Base-by-base conservation (phyloP, 2,329 filamentous ascomycete species). In the Fusarium chaquense region DNA sequence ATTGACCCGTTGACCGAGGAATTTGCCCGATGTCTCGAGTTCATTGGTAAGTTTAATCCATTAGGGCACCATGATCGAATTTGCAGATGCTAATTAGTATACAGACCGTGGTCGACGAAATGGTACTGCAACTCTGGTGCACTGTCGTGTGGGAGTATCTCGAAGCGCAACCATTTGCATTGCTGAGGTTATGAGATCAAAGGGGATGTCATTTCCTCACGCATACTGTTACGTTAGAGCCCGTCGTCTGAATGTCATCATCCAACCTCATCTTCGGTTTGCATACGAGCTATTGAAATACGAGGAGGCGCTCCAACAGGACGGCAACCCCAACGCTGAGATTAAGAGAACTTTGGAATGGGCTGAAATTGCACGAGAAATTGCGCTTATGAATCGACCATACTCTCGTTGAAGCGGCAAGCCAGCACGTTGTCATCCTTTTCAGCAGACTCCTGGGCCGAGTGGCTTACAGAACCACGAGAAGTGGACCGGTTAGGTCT, bases 161-260 rank as follows among this genome's bases (percentile, higher is more conserved):
- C 89, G 96, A 53, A 97, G 93, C 67, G 96, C 96, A 15, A 99
- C 95, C 3, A 98, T 99, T 66, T 98, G 96, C 78, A 99, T 99
- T 75, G 96, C 96, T n/a, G 94, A 98, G 80, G 93, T 98, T 36
- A 99, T 99, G 96, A 90, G 91, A 36, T 85, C 91, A 28, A 81
- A 93, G 73, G 85, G 89, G 24, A 82, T 98, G 70, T 96, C 93
- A 1, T 95, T 98, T 74, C 94, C 96, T 15, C 88, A 93, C 58
- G 96, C 96, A 62, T 99, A 99, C 80, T 98, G 96, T 79, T 98
- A 95, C 79, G 96, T 99, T 38, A 90, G 96, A 33, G 96, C 96
- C 22, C 88, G 96, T 55, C 87, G 96, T 65, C 84, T 99, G 49
- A 99, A 99, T 76, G 96, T 99, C 54, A 99, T 99, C 69, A 98